Evolutionary conservation across 2,329 filamentous ascomycete species (phyloP), one percentile per base, ranked within the genome.

Genomic region (Penicillium hesseltinei): DNA sequence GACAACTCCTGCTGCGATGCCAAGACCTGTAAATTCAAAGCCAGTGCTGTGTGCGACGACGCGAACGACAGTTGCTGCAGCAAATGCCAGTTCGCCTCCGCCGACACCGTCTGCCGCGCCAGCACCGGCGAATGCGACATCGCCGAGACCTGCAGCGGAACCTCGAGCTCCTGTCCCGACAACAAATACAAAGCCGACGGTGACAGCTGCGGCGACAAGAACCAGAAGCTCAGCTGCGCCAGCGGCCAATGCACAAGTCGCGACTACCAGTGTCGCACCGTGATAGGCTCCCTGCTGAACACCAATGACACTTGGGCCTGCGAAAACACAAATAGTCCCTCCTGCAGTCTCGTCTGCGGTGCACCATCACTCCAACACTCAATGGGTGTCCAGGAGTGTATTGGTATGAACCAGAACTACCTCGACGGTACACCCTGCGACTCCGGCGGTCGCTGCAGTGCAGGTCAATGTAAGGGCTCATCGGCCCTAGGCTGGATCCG

Each of bases 171-270:
- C 40, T 99, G 94, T 69, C 94, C 94, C 0, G 69, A 76, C 1
- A 91, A 99, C 72, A 66, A 79, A 51, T 89, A 85, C 64, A 80
- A 86, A 48, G 77, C 84, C 0, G 87, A 97, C 71, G 94, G 86
- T 35, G 79, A 84, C 4, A 75, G 77, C 19, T 99, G 94, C 70
- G 91, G 91, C 35, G 77, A 79, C 39, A 75, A 40, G 10, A 62
- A 50, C 19, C 66, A 72, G 2, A 84, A 84, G 2, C 82, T 97
- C 33, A 77, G 84, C 33, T 99, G 94, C 71, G 91, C 94, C 31
- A 92, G 89, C 45, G 94, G 94, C 13, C 93, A 97, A 75, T 99
- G 94, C 75, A 99, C 94, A 4, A 94, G 89, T 52, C 88, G 94
- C 62, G 87, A 97, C 73, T 82, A 88, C 69, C 94, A 99, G 77